phyloP scores from a whole-genome alignment of 306 rosid species.

The Albizia julibrissin region DNA sequence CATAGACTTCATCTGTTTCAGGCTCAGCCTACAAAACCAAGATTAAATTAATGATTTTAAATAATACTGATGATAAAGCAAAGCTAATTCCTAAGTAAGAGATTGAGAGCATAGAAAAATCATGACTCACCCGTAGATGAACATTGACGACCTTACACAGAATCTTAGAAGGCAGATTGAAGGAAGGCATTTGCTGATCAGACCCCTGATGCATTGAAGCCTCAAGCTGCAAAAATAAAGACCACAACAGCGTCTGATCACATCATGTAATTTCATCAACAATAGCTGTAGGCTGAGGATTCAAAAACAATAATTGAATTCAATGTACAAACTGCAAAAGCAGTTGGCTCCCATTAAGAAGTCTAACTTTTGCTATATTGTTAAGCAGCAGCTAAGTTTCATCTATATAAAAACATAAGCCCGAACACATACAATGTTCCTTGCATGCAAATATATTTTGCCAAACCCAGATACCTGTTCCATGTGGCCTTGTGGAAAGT shows the following conservation, averaged over 20 bases:
- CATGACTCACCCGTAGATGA: conserved; percentile 73
- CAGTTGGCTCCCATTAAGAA: background rate
- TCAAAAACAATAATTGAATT: background rate
- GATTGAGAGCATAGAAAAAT: background rate
- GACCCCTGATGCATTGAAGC: conserved; percentile 95
- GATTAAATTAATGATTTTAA: conserved; percentile 18
- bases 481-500: conserved; percentile 99
- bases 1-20: conserved; percentile 95
- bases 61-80: background rate
- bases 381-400: background rate
- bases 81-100: background rate
- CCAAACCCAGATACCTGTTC: conserved; percentile 82
- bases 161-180: conserved; percentile 84
- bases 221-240: conserved; percentile 61
- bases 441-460: background rate
- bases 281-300: background rate
- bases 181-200: conserved; percentile 96
- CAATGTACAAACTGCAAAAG: background rate
- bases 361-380: background rate
- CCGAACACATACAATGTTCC: conserved; percentile 24
- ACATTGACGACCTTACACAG: conserved; percentile 89
- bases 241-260: background rate
- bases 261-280: background rate
- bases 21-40: conserved; percentile 79
- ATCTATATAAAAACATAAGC: background rate